Evolutionary conservation across 148 eudicot species (phyloP), one percentile per base, ranked within the genome.

Genomic region (Rheum nobile): DNA sequence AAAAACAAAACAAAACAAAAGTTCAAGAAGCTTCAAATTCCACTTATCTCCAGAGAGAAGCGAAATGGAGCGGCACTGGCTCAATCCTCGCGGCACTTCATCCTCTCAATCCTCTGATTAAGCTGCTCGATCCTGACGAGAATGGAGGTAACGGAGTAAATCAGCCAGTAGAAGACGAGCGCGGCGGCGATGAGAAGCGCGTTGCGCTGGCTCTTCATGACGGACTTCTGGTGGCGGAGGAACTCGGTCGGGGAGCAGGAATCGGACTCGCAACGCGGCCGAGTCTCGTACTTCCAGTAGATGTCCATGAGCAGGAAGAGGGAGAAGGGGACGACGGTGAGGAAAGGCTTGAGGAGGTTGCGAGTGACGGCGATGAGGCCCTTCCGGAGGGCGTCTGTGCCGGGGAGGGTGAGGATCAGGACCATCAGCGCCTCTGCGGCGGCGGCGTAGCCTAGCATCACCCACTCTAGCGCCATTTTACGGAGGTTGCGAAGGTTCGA

Each of bases 351-450:
- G 50, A 90, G 86, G 35, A 90, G 86, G 42, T 77, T 83, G 8
- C 84, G 87, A 1, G 88, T 82, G 4, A 88, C 89, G 65, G 83
- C 48, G 81, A 88, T 81, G 1, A 90, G 76, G 8, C 91, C 97
- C 77, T 89, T 91, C 3, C 97, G 89, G 71, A 91, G 79, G 0
- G 80, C 77, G 75, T 88, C 81, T 4, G 89, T 83, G 32, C 93
- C 91, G 0, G 97, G 97, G 34, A 91, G 72, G 28, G 97, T 91
- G 1, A 89, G 80, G 47, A 91, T 83, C 57, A 91, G 77, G 69
- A 92, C 79, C 98, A 92, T 88, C 39, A 90, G 81, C 17, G 98
- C 98, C 61, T 92, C 98, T 2, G 96, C 96, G 0, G 75, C 98
- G 1, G 98, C 96, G 13, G 91, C 91, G 85, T 92, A 92, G 16